Conservation (phyloP, 1,284 basidiomycete species). For the Irpex lacteus region DNA sequence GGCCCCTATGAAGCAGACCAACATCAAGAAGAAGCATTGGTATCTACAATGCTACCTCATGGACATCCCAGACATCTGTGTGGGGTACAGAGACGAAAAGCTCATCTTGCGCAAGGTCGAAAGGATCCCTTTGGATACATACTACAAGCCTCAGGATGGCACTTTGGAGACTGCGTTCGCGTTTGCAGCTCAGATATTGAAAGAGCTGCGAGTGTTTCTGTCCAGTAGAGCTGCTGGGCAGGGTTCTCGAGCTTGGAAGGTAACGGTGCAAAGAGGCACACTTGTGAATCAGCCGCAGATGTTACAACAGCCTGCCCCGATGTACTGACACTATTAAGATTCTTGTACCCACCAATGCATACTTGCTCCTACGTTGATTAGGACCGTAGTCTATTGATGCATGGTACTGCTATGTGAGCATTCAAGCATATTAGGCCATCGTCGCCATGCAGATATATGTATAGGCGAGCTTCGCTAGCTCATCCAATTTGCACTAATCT, state of each 20-base stretch:
- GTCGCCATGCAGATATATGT: too few species aligned
- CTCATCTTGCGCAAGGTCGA: background rate
- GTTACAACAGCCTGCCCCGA: background rate
- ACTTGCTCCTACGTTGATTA: too few species aligned
- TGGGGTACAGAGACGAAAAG: background rate
- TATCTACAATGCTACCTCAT: conserved; percentile 1
- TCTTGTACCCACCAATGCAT: too few species aligned
- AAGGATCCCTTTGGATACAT: background rate
- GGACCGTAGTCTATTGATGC: too few species aligned
- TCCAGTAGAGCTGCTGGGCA: background rate
- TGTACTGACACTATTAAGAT: too few species aligned
- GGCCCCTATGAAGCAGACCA: background rate
- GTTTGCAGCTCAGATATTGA: background rate
- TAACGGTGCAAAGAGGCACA: background rate
- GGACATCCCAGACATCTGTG: background rate
- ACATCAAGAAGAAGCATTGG: background rate
- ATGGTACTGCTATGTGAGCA: too few species aligned
- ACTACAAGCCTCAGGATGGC: background rate
- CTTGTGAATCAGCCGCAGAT: background rate
- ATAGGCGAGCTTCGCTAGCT: too few species aligned
- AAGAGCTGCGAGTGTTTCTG: background rate
- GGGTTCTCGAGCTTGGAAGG: background rate
- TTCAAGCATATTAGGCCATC: too few species aligned
- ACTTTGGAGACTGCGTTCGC: background rate
- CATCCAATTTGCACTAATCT: too few species aligned